Percentiles rank a stretch among this genome's conserved stretches.
These are phyloP conservation scores for button mushroom (Agaricus bisporus) DNA, from an alignment of 768 basidiomycete genomes.

Conservation along the genomic window DNA sequence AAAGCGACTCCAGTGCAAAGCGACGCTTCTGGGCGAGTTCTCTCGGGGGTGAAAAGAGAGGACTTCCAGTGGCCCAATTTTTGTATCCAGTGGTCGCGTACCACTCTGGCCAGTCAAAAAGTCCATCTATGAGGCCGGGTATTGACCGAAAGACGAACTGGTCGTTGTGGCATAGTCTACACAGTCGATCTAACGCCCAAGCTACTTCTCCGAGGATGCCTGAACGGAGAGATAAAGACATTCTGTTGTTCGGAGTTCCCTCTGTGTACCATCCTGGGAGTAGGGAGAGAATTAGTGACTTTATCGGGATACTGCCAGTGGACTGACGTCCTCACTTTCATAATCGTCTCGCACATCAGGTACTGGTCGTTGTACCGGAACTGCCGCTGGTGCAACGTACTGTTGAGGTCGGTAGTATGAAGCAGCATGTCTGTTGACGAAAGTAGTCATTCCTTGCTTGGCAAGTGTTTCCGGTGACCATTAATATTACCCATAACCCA, in stretches of 20 bases:
- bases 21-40: slow-evolving; percentile 50
- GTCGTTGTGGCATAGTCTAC: slow-evolving; percentile 75
- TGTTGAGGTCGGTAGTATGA: slow-evolving; percentile 24
- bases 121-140: slow-evolving; percentile 74
- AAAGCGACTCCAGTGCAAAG: slow-evolving; percentile 81
- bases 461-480: too few relatives aligned
- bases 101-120: slow-evolving; percentile 88
- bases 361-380: slow-evolving; percentile 21
- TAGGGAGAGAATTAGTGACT: slow-evolving; percentile 9
- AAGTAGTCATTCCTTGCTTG: slow-evolving; percentile 8
- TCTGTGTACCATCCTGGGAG: slow-evolving; percentile 82
- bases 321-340: slow-evolving; percentile 46
- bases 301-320: slow-evolving; percentile 4
- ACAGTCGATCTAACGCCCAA: slow-evolving; percentile 87
- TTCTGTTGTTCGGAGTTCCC: slow-evolving; percentile 69
- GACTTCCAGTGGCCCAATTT: slow-evolving; percentile 29
- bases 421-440: slow-evolving; percentile 13
- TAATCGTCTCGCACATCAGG: slow-evolving; percentile 66
- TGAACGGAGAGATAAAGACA: slow-evolving; percentile 85
- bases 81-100: slow-evolving; percentile 62
- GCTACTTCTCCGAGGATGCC: slow-evolving; percentile 76
- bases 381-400: slow-evolving; percentile 16
- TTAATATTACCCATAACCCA: too few relatives aligned
- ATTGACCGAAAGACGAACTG: slow-evolving; percentile 65
- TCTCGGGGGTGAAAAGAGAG: slow-evolving; percentile 52